Percentiles rank a stretch among this genome's conserved stretches.
phyloP scores from a whole-genome alignment of 768 basidiomycete genomes.

The Boletus vinaceobasis region DNA sequence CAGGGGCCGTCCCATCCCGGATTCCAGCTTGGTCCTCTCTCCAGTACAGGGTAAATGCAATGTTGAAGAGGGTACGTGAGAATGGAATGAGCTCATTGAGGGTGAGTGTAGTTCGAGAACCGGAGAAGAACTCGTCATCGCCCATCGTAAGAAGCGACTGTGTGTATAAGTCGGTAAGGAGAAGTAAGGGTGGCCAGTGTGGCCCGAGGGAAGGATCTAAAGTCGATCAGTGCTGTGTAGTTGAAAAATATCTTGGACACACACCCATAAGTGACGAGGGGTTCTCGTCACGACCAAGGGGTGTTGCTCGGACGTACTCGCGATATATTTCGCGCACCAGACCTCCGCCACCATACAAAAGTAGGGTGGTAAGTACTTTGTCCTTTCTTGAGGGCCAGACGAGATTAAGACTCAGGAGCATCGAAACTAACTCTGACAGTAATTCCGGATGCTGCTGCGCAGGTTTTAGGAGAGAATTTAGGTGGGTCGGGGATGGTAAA shows the following conservation, averaged over 20 bases:
- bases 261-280: constrained; percentile 38
- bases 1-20: constrained; percentile 40
- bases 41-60: constrained; percentile 80
- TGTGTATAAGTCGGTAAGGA: constrained; percentile 78
- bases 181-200: constrained; percentile 67
- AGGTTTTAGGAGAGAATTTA: constrained; percentile 49
- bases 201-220: constrained; percentile 43
- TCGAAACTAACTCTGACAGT: constrained; percentile 49
- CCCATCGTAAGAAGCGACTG: constrained; percentile 88
- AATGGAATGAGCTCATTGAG: constrained; percentile 79
- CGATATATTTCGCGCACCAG: constrained; percentile 76
- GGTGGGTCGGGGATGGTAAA: constrained; percentile 50
- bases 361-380: constrained; percentile 52
- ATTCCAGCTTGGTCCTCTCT: constrained; percentile 42
- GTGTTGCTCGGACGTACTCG: constrained; percentile 55
- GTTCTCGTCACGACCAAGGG: constrained; percentile 58
- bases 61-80: constrained; percentile 75
- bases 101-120: constrained; percentile 67
- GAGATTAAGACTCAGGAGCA: constrained; percentile 54
- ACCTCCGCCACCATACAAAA: constrained; percentile 52
- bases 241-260: constrained; percentile 12
- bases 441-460: constrained; percentile 39
- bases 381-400: constrained; percentile 62
- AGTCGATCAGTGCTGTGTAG: constrained; percentile 5
- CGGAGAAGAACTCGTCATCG: constrained; percentile 93